Percentiles rank a stretch among this genome's conserved stretches.
phyloP scores from a whole-genome alignment of 1,139 yeast species.

The Hemisphaericaspora xylofermentans region DNA sequence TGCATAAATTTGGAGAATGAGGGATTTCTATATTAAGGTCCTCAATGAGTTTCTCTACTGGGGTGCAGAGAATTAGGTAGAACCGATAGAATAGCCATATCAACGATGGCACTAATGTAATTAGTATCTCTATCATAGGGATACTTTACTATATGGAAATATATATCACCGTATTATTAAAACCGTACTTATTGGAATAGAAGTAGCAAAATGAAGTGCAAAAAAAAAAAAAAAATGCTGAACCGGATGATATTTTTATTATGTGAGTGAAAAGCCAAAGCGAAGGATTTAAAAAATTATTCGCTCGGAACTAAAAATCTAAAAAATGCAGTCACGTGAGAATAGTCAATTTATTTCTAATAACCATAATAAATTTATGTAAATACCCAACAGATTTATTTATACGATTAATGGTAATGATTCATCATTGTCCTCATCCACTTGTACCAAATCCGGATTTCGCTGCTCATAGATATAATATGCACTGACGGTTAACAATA shows the following conservation, averaged over 20 bases:
- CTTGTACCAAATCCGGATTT: neutral
- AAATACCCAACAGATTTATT: neutral
- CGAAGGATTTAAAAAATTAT: too few species aligned
- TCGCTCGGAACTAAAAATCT: too few species aligned
- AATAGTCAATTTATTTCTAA: neutral
- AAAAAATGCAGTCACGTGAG: neutral
- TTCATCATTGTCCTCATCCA: neutral
- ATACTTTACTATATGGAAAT: neutral
- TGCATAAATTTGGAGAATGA: slow-evolving; percentile 39
- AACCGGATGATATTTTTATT: too few species aligned
- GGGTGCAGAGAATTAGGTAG: slow-evolving; percentile 34
- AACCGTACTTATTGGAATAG: too few species aligned
- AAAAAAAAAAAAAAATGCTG: neutral
- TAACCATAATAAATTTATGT: too few species aligned
- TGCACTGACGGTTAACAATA: slow-evolving; percentile 6
- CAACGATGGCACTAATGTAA: slow-evolving; percentile 44
- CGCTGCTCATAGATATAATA: neutral
- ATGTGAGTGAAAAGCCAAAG: too few species aligned
- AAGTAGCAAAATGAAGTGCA: neutral
- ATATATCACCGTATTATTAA: too few species aligned
- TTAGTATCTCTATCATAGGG: slow-evolving; percentile 38
- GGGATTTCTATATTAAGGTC: slow-evolving; percentile 45
- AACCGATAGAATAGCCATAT: slow-evolving; percentile 45
- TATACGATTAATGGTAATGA: neutral
- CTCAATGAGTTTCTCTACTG: slow-evolving; percentile 36